Conservation (phyloP, 306 rosid species). For the Comarum palustre region DNA sequence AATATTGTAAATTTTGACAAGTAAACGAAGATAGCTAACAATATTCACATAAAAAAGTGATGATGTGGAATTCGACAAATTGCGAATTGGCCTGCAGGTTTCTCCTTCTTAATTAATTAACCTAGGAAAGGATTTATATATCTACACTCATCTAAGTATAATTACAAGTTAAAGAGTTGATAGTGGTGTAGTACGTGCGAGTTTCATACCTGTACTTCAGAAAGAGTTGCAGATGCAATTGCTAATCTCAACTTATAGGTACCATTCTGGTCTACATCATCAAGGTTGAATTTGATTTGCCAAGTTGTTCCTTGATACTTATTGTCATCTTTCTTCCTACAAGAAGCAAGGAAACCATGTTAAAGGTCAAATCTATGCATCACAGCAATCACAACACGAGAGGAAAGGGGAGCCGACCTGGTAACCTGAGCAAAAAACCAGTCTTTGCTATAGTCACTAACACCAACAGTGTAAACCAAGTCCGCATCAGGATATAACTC, state of each 20-base stretch:
- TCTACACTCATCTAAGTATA: not conserved
- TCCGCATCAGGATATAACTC: slow-evolving; percentile 41
- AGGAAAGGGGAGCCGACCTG: slow-evolving; percentile 29
- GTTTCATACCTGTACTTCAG: slow-evolving; percentile 70
- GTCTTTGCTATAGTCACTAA: slow-evolving; percentile 43
- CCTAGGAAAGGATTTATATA: not conserved
- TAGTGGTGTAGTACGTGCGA: not conserved
- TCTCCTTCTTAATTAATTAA: not conserved
- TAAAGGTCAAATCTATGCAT: not conserved
- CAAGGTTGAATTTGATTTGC: slow-evolving; percentile 74
- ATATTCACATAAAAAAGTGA: not conserved
- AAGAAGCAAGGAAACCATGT: not conserved
- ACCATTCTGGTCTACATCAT: slow-evolving; percentile 36
- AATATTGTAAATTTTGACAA: not conserved
- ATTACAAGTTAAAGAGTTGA: not conserved
- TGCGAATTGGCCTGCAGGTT: not conserved
- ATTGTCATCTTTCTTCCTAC: slow-evolving; percentile 61
- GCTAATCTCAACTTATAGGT: slow-evolving; percentile 69
- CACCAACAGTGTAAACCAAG: slow-evolving; percentile 42
- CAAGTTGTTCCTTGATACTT: slow-evolving; percentile 91
- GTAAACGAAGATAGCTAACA: not conserved
- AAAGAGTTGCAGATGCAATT: slow-evolving; percentile 67
- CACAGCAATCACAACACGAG: not conserved
- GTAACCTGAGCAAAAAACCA: slow-evolving; percentile 57
- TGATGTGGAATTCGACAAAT: not conserved